Percentiles rank a stretch among this genome's conserved stretches.
Evolutionary conservation across 148 eudicot genomes (phyloP).

Genomic region (Arctostaphylos glauca): DNA sequence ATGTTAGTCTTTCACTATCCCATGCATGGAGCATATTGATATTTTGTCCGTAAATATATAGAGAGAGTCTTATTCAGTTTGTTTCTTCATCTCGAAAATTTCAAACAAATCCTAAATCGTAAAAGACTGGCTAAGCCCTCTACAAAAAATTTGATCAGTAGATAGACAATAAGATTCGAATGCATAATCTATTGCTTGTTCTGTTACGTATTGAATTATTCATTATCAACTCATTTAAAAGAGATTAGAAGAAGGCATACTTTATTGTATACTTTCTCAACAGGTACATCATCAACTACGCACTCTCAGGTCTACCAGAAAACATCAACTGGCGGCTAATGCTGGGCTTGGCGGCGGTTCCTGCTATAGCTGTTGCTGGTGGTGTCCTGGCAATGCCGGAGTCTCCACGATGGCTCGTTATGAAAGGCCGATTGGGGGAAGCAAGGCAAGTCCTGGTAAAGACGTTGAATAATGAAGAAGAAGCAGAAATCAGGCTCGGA

Average conservation of each 20-base stretch:
- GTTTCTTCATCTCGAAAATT: too few species aligned
- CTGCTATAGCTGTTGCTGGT: constrained; percentile 47
- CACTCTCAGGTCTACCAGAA: constrained; percentile 48
- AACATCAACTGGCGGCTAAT: constrained; percentile 71
- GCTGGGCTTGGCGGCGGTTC: constrained; percentile 73
- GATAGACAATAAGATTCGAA: too few species aligned
- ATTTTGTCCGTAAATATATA: too few species aligned
- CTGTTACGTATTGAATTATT: too few species aligned
- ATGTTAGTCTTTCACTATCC: too few species aligned
- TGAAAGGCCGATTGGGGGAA: constrained; percentile 55
- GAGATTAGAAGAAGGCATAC: neutral
- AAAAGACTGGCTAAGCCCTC: too few species aligned
- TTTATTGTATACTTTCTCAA: neutral
- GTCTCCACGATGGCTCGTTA: constrained; percentile 89
- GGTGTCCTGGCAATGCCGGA: constrained; percentile 81
- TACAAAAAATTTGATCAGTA: too few species aligned
- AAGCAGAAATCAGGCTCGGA: constrained; percentile 56
- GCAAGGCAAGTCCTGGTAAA: constrained; percentile 50
- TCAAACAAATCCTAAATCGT: too few species aligned
- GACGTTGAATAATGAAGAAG: constrained; percentile 52
- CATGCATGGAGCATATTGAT: too few species aligned
- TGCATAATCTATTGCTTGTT: too few species aligned
- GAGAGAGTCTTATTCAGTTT: too few species aligned
- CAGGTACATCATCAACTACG: constrained; percentile 51
- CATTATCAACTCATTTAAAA: too few species aligned